Conservation (phyloP, 169 alveolate genomes). For the Cryptosporidium bovis region DNA sequence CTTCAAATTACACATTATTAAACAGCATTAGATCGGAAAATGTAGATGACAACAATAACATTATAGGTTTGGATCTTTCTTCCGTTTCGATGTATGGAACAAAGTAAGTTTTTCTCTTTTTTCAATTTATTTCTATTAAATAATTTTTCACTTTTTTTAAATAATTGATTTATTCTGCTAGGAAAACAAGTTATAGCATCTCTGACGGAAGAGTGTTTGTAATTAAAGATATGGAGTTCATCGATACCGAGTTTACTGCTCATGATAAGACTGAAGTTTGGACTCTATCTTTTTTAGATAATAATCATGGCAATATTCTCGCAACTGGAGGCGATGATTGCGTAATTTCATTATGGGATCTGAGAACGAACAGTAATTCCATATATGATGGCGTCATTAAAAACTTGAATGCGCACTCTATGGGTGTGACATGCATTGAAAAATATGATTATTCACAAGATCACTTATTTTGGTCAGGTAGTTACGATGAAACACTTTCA, state of each 20-base stretch:
- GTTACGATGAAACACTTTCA: conserved; percentile 51
- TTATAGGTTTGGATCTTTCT: conserved; percentile 39
- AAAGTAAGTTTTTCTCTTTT: conserved; percentile 16
- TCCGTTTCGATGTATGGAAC: background rate
- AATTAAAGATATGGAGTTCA: conserved; percentile 9
- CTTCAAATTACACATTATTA: conserved; percentile 6
- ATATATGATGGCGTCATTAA: background rate
- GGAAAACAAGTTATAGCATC: conserved; percentile 58
- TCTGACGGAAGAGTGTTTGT: conserved; percentile 71
- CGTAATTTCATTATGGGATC: conserved; percentile 37
- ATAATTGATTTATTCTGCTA: background rate
- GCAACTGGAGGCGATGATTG: conserved; percentile 74
- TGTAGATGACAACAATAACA: conserved; percentile 28
- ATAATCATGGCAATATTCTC: conserved; percentile 11
- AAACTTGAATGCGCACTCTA: conserved; percentile 42
- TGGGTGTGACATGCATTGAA: conserved; percentile 71
- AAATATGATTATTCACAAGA: background rate
- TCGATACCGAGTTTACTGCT: conserved; percentile 52
- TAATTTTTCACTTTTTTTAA: background rate
- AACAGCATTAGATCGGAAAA: conserved; percentile 1
- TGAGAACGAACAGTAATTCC: conserved; percentile 8
- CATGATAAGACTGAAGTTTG: conserved; percentile 66
- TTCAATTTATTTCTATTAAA: background rate
- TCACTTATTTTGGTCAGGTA: conserved; percentile 59
- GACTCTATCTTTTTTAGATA: conserved; percentile 58